Evolutionary conservation across 192 early-diverging fungal species (phyloP).

Genomic region (Rhizophagus clarus): DNA sequence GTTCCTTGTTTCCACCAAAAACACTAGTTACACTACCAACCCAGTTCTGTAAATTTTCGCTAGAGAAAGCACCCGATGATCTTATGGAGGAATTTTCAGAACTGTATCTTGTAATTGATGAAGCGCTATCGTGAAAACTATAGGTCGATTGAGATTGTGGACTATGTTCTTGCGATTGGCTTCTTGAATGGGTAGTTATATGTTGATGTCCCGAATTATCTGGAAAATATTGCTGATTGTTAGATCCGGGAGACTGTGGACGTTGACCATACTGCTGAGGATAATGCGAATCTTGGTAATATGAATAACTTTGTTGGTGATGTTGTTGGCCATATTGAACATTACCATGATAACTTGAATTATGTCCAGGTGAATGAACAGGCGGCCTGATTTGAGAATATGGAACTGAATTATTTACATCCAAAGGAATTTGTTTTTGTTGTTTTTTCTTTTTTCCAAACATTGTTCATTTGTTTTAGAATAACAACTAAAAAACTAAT

Average conservation of each 20-base stretch:
- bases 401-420: background rate
- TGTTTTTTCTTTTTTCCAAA: conserved; percentile 2
- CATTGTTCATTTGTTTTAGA: no score
- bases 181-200: background rate
- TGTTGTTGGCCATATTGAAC: background rate
- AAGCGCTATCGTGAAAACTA: background rate
- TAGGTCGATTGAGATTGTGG: conserved; percentile 18
- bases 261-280: background rate
- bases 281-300: background rate
- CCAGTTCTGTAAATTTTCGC: conserved; percentile 11
- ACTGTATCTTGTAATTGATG: conserved; percentile 2
- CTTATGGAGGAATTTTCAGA: conserved; percentile 7
- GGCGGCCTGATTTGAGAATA: background rate
- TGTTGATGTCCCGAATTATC: background rate
- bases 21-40: background rate
- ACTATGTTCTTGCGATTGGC: background rate
- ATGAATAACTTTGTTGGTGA: background rate
- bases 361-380: background rate
- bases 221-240: background rate
- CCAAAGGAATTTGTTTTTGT: background rate
- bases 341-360: no score
- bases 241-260: background rate
- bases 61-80: conserved; percentile 5
- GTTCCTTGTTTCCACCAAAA: background rate
- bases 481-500: no score